A percentile compares a stretch with the other conserved stretches of the same genome.
These are phyloP conservation scores for Talaromyces proteolyticus DNA, from an alignment of 495 filamentous ascomycete species.

Conservation along the genomic window DNA sequence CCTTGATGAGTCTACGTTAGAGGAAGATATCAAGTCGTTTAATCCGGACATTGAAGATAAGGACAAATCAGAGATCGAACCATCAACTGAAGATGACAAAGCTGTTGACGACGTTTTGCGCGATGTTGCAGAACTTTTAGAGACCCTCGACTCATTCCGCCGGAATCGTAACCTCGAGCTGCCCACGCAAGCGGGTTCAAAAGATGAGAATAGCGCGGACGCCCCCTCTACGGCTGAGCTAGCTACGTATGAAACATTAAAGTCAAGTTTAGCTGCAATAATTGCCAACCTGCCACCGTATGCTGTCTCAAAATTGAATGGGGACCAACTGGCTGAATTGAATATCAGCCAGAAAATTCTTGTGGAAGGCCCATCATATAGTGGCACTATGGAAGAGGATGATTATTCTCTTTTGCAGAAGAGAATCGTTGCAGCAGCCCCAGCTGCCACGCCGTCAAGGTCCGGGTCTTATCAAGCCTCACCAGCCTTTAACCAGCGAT, in stretches of 20 bases:
- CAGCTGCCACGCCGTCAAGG: constrained; percentile 24
- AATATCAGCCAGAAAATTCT: constrained; percentile 79
- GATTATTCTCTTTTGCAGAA: constrained; percentile 45
- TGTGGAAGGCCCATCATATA: constrained; percentile 62
- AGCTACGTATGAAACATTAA: constrained; percentile 68
- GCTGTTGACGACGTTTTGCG: constrained; percentile 68
- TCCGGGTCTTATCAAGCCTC: constrained; percentile 24
- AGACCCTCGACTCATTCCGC: constrained; percentile 83
- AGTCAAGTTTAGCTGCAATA: constrained; percentile 63
- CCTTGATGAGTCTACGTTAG: constrained; percentile 39
- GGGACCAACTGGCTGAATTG: constrained; percentile 74
- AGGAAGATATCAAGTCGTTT: constrained; percentile 46
- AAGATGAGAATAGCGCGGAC: constrained; percentile 30
- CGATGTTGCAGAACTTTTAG: constrained; percentile 76
- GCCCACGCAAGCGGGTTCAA: constrained; percentile 36
- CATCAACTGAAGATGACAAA: constrained; percentile 45
- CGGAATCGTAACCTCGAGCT: constrained; percentile 65
- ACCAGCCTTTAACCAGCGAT: constrained; percentile 29
- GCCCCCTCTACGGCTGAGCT: constrained; percentile 60
- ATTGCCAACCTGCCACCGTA: constrained; percentile 76
- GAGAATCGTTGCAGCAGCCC: constrained; percentile 24
- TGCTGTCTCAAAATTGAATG: constrained; percentile 78
- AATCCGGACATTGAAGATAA: constrained; percentile 25
- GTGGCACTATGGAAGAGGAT: constrained; percentile 83
- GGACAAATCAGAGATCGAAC: constrained; percentile 37